phyloP scores from a whole-genome alignment of 2,329 filamentous ascomycete species.

The Microthyrium microscopicum region DNA sequence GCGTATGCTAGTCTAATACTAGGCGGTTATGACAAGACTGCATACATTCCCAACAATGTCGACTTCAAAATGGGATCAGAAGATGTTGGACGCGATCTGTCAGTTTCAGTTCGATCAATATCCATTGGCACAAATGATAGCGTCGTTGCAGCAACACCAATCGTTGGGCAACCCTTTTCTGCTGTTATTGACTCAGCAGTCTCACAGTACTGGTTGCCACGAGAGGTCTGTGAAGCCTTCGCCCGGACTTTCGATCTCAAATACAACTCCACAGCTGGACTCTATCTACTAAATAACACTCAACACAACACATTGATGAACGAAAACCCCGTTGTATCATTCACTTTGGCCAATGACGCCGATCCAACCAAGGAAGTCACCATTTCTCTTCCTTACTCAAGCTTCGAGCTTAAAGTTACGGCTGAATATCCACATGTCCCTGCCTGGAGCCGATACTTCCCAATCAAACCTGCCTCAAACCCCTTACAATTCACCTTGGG shows the following conservation, averaged over 20 bases:
- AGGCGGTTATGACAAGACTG: slow-evolving; percentile 13
- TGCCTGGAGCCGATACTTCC: slow-evolving; percentile 19
- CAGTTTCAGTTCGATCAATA: slow-evolving; percentile 17
- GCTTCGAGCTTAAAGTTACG: slow-evolving; percentile 20
- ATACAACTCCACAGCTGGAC: slow-evolving; percentile 13
- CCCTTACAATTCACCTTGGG: slow-evolving; percentile 22
- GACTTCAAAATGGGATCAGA: slow-evolving; percentile 9
- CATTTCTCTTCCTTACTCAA: slow-evolving; percentile 22
- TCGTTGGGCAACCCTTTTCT: slow-evolving; percentile 15
- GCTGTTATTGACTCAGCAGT: slow-evolving; percentile 38
- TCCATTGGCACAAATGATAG: slow-evolving; percentile 11
- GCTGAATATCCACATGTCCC: slow-evolving; percentile 12
- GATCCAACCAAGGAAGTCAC: no score
- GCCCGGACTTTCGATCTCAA: slow-evolving; percentile 18
- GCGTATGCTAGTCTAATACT: slow-evolving; percentile 12
- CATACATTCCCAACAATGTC: slow-evolving; percentile 11
- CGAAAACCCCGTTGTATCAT: no score
- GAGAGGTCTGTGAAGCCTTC: slow-evolving; percentile 16
- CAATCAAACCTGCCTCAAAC: slow-evolving; percentile 20
- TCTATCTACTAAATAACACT: slow-evolving; percentile 17
- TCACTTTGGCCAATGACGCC: no score
- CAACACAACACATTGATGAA: slow-evolving; percentile 14
- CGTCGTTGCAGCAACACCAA: neutral
- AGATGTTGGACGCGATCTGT: slow-evolving; percentile 18
- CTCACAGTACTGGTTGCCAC: slow-evolving; percentile 19